Base-by-base conservation (phyloP, 306 rosid genomes). In the Corylus heterophylla region DNA sequence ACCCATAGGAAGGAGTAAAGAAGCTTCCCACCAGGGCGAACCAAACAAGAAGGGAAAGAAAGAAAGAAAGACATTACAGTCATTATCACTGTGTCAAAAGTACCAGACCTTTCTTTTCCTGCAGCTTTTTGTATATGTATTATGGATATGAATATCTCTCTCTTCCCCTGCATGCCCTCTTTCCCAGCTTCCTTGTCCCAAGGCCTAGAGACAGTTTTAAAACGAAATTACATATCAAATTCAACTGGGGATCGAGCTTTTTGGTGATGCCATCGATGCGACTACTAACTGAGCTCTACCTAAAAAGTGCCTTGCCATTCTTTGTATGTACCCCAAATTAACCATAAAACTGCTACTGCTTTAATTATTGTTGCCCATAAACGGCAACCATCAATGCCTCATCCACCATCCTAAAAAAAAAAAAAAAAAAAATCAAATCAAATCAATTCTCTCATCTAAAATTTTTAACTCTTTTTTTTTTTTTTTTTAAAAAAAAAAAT, bases 1-100 rank as follows among this genome's bases (percentile, higher is more conserved):
- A 88, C 90, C 63, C 87, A 31, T 42, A 83, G 87, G 89, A 89
- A 87, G 84, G 88, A 81, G 96, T 88, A 87, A 86, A 87, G 97
- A 92, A 92, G 89, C 88, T 92, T 92, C 97, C 96, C 89, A 89
- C 87, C 82, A 76, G 82, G 74, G 35, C 81, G 79, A 83, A 78
- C 84, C 90, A 80, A 83, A 68, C 86, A 81, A 78, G 25, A 31
- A 31, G 35, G 35, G 35, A 31, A 31, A 31, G 35, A 31, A 2
- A 73, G 25, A 71, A 85, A 74, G 25, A 71, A 85, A 71, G 85
- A 81, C 55, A 42, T 78, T 80, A 47, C 86, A 86, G 94, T 86
- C 87, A 58, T 72, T 82, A 56, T 86, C 85, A 71, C 83, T 55
- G 72, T 67, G 35, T 16, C 50, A 1, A 45, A 52, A 61, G 78